Evolutionary conservation across 2,329 filamentous ascomycete species (phyloP).

Genomic region (Aureobasidium lini): DNA sequence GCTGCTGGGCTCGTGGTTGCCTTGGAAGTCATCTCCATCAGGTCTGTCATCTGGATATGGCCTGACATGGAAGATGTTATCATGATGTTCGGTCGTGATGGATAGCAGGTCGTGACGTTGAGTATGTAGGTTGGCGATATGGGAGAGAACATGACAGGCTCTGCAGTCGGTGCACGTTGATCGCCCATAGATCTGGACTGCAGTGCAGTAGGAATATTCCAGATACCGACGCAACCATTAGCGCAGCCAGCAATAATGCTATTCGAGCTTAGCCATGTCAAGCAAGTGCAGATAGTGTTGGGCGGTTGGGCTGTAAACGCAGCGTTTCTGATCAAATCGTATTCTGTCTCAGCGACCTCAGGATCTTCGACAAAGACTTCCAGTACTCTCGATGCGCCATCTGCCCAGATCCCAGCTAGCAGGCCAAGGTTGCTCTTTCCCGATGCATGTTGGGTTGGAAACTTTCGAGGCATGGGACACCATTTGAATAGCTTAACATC

Average conservation of each 20-base stretch:
- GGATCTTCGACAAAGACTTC: slow-evolving; percentile 35
- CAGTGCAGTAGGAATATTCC: slow-evolving; percentile 34
- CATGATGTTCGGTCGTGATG: slow-evolving; percentile 46
- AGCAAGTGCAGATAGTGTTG: slow-evolving; percentile 47
- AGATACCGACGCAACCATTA: slow-evolving; percentile 50
- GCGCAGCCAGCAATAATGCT: slow-evolving; percentile 50
- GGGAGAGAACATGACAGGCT: slow-evolving; percentile 37
- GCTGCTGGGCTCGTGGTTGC: slow-evolving; percentile 37
- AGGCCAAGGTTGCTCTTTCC: slow-evolving; percentile 39
- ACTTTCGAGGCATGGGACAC: slow-evolving; percentile 42
- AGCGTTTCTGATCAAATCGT: slow-evolving; percentile 38
- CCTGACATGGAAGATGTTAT: slow-evolving; percentile 49
- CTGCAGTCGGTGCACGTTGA: slow-evolving; percentile 20
- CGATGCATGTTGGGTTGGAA: slow-evolving; percentile 26
- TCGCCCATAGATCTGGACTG: slow-evolving; percentile 29
- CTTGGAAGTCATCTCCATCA: slow-evolving; percentile 41
- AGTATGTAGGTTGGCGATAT: slow-evolving; percentile 42
- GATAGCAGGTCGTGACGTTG: slow-evolving; percentile 43
- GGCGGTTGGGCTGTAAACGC: slow-evolving; percentile 45
- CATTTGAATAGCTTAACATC: slow-evolving; percentile 48
- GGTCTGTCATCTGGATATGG: slow-evolving; percentile 46
- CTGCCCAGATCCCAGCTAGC: slow-evolving; percentile 51
- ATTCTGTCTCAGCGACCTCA: slow-evolving; percentile 18
- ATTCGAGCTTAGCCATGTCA: slow-evolving; percentile 50
- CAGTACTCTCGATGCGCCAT: slow-evolving; percentile 49